Percentiles rank a stretch among this genome's conserved stretches.
phyloP scores from a whole-genome alignment of 768 basidiomycete species.

The Russula brevipes region DNA sequence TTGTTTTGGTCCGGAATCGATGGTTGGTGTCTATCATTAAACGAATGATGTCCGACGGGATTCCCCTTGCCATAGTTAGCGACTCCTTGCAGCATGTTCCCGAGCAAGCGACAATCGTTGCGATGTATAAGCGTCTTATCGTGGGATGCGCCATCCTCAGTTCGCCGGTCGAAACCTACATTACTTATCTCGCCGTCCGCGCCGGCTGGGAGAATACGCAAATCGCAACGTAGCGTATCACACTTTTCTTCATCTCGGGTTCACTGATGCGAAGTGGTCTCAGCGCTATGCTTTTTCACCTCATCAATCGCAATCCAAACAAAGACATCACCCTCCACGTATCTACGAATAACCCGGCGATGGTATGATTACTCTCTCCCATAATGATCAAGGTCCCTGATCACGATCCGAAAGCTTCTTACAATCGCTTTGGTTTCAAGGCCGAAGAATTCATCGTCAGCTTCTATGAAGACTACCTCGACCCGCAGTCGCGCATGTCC shows the following conservation, averaged over 20 bases:
- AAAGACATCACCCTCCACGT: slow-evolving; percentile 81
- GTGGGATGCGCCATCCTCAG: slow-evolving; percentile 72
- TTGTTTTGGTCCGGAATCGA: slow-evolving; percentile 77
- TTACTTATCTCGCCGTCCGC: slow-evolving; percentile 74
- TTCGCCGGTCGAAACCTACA: slow-evolving; percentile 76
- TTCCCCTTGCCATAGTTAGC: slow-evolving; percentile 43
- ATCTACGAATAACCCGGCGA: slow-evolving; percentile 74
- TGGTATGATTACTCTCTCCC: slow-evolving; percentile 41
- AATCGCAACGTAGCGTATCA: slow-evolving; percentile 58
- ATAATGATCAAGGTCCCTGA: neutral
- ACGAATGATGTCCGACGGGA: slow-evolving; percentile 4
- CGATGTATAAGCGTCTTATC: slow-evolving; percentile 62
- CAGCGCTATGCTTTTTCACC: slow-evolving; percentile 74
- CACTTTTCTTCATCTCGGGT: neutral
- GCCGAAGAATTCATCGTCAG: slow-evolving; percentile 78
- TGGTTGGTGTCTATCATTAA: slow-evolving; percentile 38
- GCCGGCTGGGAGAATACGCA: slow-evolving; percentile 77
- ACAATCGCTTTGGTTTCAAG: slow-evolving; percentile 85
- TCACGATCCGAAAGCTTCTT: slow-evolving; percentile 50
- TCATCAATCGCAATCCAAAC: slow-evolving; percentile 63
- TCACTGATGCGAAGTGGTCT: slow-evolving; percentile 14
- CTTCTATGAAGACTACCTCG: slow-evolving; percentile 78
- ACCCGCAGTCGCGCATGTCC: slow-evolving; percentile 60
- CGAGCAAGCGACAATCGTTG: slow-evolving; percentile 71
- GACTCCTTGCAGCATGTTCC: slow-evolving; percentile 66